Percentiles rank a stretch among this genome's conserved stretches.
Conservation (phyloP, 2,329 filamentous ascomycete genomes). For the Cryphonectria carpinicola region DNA sequence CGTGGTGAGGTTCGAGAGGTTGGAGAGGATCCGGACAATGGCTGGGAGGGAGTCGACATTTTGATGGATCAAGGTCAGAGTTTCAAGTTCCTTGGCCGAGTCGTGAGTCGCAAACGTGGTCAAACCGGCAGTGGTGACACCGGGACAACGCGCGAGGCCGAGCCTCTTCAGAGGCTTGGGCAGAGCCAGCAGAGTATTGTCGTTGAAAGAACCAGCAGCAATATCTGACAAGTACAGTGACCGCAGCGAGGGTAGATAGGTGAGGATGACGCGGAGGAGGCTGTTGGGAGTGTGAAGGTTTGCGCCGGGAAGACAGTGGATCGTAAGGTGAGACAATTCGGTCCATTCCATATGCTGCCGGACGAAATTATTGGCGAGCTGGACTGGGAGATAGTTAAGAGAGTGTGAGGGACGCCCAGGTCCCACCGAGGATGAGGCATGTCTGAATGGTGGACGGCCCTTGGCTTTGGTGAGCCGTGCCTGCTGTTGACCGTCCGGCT, state of each 20-base stretch:
- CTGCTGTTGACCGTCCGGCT: slow-evolving; percentile 33
- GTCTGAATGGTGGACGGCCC: slow-evolving; percentile 28
- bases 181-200: slow-evolving; percentile 57
- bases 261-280: slow-evolving; percentile 55
- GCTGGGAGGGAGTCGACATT: slow-evolving; percentile 60
- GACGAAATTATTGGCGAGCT: slow-evolving; percentile 40
- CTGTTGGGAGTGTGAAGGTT: slow-evolving; percentile 53
- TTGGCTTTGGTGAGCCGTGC: slow-evolving; percentile 47
- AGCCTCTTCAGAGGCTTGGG: slow-evolving; percentile 56
- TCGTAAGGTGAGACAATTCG: slow-evolving; percentile 57
- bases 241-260: slow-evolving; percentile 56
- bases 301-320: slow-evolving; percentile 62
- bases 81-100: slow-evolving; percentile 49
- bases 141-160: slow-evolving; percentile 58
- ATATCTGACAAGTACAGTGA: slow-evolving; percentile 64
- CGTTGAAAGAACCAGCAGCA: slow-evolving; percentile 59
- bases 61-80: slow-evolving; percentile 59
- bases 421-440: slow-evolving; percentile 14
- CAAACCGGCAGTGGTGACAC: slow-evolving; percentile 60
- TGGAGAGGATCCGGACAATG: slow-evolving; percentile 62
- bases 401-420: slow-evolving; percentile 35
- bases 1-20: slow-evolving; percentile 51
- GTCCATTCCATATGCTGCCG: slow-evolving; percentile 58
- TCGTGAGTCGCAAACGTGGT: slow-evolving; percentile 58
- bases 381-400: slow-evolving; percentile 42